phyloP scores from a whole-genome alignment of 129 eudicot species.

The Calendula officinalis region DNA sequence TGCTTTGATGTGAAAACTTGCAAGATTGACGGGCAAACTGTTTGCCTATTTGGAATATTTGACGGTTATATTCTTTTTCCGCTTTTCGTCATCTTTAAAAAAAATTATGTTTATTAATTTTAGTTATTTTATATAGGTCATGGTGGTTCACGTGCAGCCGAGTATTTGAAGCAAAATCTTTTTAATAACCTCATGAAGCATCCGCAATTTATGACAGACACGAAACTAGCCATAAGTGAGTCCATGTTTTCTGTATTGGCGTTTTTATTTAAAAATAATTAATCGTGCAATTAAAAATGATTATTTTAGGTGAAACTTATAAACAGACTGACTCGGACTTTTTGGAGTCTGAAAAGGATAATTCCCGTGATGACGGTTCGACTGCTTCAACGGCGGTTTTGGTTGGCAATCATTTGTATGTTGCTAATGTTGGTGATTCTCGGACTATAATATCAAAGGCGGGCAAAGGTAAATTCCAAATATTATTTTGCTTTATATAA shows the following conservation, averaged over 20 bases:
- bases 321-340: constrained; percentile 65
- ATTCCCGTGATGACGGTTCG: constrained; percentile 87
- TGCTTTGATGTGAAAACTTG: constrained; percentile 77
- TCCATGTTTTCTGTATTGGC: not conserved
- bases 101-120: too few species aligned
- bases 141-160: constrained; percentile 95
- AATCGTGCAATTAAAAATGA: not conserved
- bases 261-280: too few species aligned
- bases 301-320: constrained; percentile 70
- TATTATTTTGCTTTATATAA: not conserved
- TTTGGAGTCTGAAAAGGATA: constrained; percentile 76
- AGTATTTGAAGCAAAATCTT: constrained; percentile 67
- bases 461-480: constrained; percentile 61
- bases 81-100: not conserved
- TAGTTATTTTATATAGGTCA: constrained; percentile 56
- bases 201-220: constrained; percentile 57
- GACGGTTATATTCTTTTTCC: constrained; percentile 59
- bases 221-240: constrained; percentile 80
- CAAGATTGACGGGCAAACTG: constrained; percentile 61
- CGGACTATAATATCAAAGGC: constrained; percentile 75
- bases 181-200: constrained; percentile 78
- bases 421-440: constrained; percentile 97
- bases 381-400: constrained; percentile 95
- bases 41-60: constrained; percentile 85
- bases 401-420: constrained; percentile 76